Evolutionary conservation across 306 rosid genomes (phyloP).

Genomic region (Betula pendula): DNA sequence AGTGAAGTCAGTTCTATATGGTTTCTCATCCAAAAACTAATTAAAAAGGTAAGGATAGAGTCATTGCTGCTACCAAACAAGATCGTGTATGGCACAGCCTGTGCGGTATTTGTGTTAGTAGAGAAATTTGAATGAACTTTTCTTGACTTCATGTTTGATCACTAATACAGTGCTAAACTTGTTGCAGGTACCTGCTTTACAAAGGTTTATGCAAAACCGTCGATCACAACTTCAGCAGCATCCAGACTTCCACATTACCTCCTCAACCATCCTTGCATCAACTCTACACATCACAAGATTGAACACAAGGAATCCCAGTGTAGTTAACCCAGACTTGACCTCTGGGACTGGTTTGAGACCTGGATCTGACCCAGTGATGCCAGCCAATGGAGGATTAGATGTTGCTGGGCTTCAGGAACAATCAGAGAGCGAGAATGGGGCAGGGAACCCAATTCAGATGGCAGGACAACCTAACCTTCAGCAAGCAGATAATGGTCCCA

Average conservation of each 20-base stretch:
- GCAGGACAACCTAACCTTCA: conserved; percentile 51
- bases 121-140: background rate
- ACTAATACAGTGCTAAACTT: background rate
- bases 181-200: conserved; percentile 85
- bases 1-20: background rate
- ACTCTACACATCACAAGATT: conserved; percentile 97
- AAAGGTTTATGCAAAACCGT: conserved; percentile 87
- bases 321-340: conserved; percentile 38
- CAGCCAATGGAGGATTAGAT: conserved; percentile 42
- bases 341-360: conserved; percentile 60
- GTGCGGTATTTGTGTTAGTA: background rate
- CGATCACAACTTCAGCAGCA: conserved; percentile 89
- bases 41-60: background rate
- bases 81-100: background rate
- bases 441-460: conserved; percentile 45
- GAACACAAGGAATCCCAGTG: conserved; percentile 77
- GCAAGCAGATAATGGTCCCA: conserved; percentile 67
- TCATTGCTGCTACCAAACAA: background rate
- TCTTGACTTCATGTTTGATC: background rate
- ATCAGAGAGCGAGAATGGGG: conserved; percentile 49
- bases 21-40: background rate
- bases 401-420: conserved; percentile 41
- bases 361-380: conserved; percentile 43
- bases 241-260: conserved; percentile 95
- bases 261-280: conserved; percentile 93